A percentile compares a stretch with the other conserved stretches of the same genome.
Conservation (phyloP, 1,284 basidiomycete species). For the Sporisorium iseilematis-ciliati region DNA sequence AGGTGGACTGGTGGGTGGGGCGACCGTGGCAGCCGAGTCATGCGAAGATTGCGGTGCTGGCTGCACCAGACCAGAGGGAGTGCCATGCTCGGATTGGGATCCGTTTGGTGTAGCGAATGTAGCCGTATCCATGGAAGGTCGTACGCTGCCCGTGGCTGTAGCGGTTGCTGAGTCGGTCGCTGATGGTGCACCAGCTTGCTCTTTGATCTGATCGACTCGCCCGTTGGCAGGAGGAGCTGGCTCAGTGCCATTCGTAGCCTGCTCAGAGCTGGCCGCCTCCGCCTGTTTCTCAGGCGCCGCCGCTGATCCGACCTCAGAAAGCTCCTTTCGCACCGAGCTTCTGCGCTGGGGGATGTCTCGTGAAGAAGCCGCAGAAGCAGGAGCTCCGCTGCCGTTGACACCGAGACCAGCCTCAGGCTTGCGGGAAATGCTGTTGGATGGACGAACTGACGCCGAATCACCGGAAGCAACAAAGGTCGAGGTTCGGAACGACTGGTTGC, state of each 20-base stretch:
- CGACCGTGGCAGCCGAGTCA: conserved; percentile 13
- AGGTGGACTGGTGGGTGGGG: conserved; percentile 23
- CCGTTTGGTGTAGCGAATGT: conserved; percentile 26
- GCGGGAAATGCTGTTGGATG: conserved; percentile 34
- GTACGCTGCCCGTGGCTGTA: conserved; percentile 16
- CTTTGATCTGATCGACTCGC: conserved; percentile 41
- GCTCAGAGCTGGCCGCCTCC: neutral
- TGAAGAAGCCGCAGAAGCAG: conserved; percentile 7
- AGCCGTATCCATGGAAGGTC: conserved; percentile 31
- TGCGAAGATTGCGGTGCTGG: conserved; percentile 5
- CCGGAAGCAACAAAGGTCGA: conserved; percentile 32
- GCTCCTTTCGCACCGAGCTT: conserved; percentile 39
- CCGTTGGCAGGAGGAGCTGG: conserved; percentile 14
- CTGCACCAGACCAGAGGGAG: neutral
- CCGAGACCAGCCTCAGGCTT: conserved; percentile 20
- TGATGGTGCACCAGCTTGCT: conserved; percentile 14
- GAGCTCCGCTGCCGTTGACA: conserved; percentile 4
- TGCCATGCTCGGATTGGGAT: conserved; percentile 16
- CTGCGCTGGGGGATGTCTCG: conserved; percentile 46
- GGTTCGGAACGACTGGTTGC: conserved; percentile 53
- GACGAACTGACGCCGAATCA: conserved; percentile 11
- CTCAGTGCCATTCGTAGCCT: neutral
- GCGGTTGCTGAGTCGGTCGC: conserved; percentile 12
- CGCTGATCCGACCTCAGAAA: conserved; percentile 6
- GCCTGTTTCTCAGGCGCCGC: neutral